phyloP scores from a whole-genome alignment of 2,329 filamentous ascomycete species.

The Xylaria sp. region DNA sequence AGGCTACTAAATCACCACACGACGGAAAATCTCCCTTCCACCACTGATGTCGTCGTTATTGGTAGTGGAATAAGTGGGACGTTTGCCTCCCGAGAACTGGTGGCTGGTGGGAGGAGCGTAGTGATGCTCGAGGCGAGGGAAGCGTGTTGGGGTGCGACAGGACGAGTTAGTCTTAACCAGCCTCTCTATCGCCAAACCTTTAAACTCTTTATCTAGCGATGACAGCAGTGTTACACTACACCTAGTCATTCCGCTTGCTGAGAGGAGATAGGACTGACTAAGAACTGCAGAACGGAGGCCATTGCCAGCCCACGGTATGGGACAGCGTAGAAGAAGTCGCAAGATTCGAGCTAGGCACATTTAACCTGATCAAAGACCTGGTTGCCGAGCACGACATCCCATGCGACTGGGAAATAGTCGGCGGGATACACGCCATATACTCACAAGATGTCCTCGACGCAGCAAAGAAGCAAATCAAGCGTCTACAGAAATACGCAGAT shows the following conservation, averaged over 20 bases:
- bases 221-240: neutral
- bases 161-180: conserved; percentile 66
- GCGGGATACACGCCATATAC: conserved; percentile 73
- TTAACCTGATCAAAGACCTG: conserved; percentile 67
- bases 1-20: conserved; percentile 74
- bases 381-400: conserved; percentile 67
- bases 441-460: conserved; percentile 64
- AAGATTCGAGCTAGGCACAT: conserved; percentile 78
- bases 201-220: no score
- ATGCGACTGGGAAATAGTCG: conserved; percentile 75
- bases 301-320: conserved; percentile 80
- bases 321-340: conserved; percentile 68
- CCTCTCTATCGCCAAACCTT: conserved; percentile 2
- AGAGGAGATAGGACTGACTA: conserved; percentile 5
- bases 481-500: conserved; percentile 65
- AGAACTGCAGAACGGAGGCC: conserved; percentile 68
- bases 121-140: conserved; percentile 82
- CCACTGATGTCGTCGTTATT: conserved; percentile 76
- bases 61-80: conserved; percentile 82
- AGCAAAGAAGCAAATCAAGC: conserved; percentile 61
- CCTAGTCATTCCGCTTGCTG: neutral
- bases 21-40: conserved; percentile 69
- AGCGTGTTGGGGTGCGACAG: conserved; percentile 85
- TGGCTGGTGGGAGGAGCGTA: conserved; percentile 63
- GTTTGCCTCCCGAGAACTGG: conserved; percentile 74